These are phyloP conservation scores for Fusarium nygamai DNA, from an alignment of 2,329 filamentous ascomycete genomes.

Conservation along the genomic window DNA sequence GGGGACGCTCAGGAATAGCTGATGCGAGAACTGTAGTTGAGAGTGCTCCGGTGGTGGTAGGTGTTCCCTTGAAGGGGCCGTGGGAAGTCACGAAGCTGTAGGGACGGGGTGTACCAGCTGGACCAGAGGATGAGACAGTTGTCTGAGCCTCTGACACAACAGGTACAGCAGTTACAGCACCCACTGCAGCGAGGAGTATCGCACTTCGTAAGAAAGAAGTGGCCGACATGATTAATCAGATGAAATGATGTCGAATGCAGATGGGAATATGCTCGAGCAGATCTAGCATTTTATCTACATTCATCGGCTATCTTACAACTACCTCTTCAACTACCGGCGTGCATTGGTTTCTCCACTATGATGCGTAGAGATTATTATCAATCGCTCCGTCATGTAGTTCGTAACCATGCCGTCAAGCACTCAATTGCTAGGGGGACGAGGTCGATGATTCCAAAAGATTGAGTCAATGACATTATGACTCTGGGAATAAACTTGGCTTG, in stretches of 20 bases:
- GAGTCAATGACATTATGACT: conserved; percentile 26
- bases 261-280: not conserved
- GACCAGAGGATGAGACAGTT: conserved; percentile 46
- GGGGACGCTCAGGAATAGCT: conserved; percentile 66
- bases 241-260: not conserved
- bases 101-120: conserved; percentile 45
- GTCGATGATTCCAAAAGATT: not conserved
- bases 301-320: not conserved
- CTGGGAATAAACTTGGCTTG: not conserved
- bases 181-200: conserved; percentile 23
- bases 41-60: conserved; percentile 75
- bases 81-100: conserved; percentile 71
- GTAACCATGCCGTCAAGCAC: conserved; percentile 20
- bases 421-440: not conserved
- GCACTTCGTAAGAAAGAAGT: conserved; percentile 1
- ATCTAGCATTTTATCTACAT: not conserved
- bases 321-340: not conserved
- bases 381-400: conserved; percentile 5
- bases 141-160: conserved; percentile 49
- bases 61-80: conserved; percentile 72
- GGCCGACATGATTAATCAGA: not conserved
- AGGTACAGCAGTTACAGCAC: conserved; percentile 44
- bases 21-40: conserved; percentile 65
- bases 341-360: conserved; percentile 7
- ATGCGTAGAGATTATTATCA: conserved; percentile 1